Percentiles rank a stretch among this genome's conserved stretches.
Evolutionary conservation across 192 early-diverging fungal genomes (phyloP).

Genomic region (Chytriomyces hyalinus): DNA sequence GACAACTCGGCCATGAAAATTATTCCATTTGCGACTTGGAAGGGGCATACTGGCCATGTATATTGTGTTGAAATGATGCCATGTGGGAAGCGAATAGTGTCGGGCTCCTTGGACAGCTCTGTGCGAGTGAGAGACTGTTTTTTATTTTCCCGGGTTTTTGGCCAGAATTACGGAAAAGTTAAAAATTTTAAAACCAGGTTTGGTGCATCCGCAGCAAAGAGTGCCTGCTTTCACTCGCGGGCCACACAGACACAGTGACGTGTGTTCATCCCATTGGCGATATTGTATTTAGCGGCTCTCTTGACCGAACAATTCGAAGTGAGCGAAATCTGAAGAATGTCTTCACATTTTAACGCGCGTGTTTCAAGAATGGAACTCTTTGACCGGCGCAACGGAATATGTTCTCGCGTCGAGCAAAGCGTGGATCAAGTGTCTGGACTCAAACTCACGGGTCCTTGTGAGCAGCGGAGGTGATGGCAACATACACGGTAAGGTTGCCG

Average conservation of each 20-base stretch:
- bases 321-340: neutral
- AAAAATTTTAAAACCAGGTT: conserved; percentile 34
- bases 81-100: conserved; percentile 69
- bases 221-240: conserved; percentile 39
- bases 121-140: conserved; percentile 39
- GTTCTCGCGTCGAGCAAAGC: conserved; percentile 37
- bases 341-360: too few species aligned
- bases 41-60: conserved; percentile 78
- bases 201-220: conserved; percentile 41
- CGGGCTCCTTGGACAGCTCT: conserved; percentile 41
- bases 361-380: conserved; percentile 41
- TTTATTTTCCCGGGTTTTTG: neutral
- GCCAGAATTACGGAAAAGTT: neutral
- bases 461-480: conserved; percentile 52
- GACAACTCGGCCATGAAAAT: conserved; percentile 1
- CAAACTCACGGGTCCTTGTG: conserved; percentile 27
- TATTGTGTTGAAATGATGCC: conserved; percentile 72
- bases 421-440: conserved; percentile 46
- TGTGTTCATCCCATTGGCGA: conserved; percentile 37
- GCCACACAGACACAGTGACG: conserved; percentile 51
- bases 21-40: conserved; percentile 10
- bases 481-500: conserved; percentile 33
- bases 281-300: conserved; percentile 47
- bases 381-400: conserved; percentile 34
- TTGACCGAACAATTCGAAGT: conserved; percentile 49